These are phyloP conservation scores for Morella rubra DNA, from an alignment of 306 rosid genomes.

Conservation along the genomic window DNA sequence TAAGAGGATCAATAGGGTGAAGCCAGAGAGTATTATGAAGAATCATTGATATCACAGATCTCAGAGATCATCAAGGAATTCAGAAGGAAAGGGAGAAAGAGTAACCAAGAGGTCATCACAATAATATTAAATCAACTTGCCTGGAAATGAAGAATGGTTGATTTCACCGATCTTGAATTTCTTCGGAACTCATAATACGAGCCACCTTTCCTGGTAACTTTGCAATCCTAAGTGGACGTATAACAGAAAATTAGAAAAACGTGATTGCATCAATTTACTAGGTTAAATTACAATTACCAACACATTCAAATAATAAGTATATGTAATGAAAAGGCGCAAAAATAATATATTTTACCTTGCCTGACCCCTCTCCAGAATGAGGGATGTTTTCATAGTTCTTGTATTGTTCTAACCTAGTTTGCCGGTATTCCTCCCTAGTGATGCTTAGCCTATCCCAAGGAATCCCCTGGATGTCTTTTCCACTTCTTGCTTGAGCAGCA, in stretches of 20 bases:
- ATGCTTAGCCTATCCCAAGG: slow-evolving; percentile 53
- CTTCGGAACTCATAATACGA: slow-evolving; percentile 68
- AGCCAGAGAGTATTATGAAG: background rate
- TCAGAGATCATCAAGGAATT: too few species aligned
- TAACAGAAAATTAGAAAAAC: background rate
- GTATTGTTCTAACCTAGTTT: slow-evolving; percentile 86
- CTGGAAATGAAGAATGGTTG: slow-evolving; percentile 91
- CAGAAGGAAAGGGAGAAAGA: background rate
- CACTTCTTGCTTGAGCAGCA: slow-evolving; percentile 46
- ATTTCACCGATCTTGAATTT: slow-evolving; percentile 84
- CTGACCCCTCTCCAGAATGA: slow-evolving; percentile 73
- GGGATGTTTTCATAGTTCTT: slow-evolving; percentile 85
- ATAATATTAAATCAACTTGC: slow-evolving; percentile 32
- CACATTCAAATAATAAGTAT: too few species aligned
- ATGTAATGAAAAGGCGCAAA: background rate
- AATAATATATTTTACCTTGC: slow-evolving; percentile 52
- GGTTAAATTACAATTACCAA: background rate
- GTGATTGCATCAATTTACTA: slow-evolving; percentile 1
- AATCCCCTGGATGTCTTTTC: slow-evolving; percentile 53
- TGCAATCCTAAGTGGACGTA: slow-evolving; percentile 53
- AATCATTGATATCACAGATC: too few species aligned
- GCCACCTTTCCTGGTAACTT: slow-evolving; percentile 60
- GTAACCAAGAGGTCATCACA: background rate
- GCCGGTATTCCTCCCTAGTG: slow-evolving; percentile 56
- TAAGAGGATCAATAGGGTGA: background rate